These are phyloP conservation scores for Saccharomycopsis malanga DNA, from an alignment of 805 yeast genomes.

Conservation along the genomic window DNA sequence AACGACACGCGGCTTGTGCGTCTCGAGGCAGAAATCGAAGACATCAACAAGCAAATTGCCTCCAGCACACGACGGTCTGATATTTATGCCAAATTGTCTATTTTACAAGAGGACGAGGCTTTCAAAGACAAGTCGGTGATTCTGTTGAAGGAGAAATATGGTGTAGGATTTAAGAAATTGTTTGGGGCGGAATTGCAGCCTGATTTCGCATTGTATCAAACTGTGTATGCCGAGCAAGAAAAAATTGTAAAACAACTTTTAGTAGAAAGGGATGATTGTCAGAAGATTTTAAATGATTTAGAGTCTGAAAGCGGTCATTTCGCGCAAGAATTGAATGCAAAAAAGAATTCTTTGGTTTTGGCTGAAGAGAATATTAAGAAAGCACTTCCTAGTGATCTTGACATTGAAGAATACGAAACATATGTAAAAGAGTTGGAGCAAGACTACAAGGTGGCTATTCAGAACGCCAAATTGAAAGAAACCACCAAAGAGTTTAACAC, in stretches of 20 bases:
- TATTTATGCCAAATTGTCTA: slow-evolving; percentile 43
- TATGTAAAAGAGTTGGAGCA: slow-evolving; percentile 51
- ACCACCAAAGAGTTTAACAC: slow-evolving; percentile 65
- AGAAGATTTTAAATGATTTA: slow-evolving; percentile 20
- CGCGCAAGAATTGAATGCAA: slow-evolving; percentile 19
- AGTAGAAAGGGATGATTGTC: slow-evolving; percentile 20
- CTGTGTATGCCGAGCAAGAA: slow-evolving; percentile 17
- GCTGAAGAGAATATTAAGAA: slow-evolving; percentile 25
- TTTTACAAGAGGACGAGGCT: slow-evolving; percentile 36
- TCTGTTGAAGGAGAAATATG: slow-evolving; percentile 27
- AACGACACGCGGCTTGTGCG: slow-evolving; percentile 33
- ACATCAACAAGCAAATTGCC: slow-evolving; percentile 42
- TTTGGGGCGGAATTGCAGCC: slow-evolving; percentile 20
- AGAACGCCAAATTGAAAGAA: slow-evolving; percentile 58
- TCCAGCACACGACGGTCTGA: slow-evolving; percentile 53
- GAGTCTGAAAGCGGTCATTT: slow-evolving; percentile 19
- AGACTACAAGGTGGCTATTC: slow-evolving; percentile 52
- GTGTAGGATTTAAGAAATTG: slow-evolving; percentile 23
- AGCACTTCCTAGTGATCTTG: slow-evolving; percentile 33
- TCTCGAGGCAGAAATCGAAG: slow-evolving; percentile 44
- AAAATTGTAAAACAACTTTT: slow-evolving; percentile 17
- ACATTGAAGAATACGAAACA: slow-evolving; percentile 44
- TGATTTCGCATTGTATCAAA: slow-evolving; percentile 8
- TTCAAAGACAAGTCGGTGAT: slow-evolving; percentile 29
- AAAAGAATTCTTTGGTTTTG: slow-evolving; percentile 15